Evolutionary conservation across 192 early-diverging fungal species (phyloP).

Genomic region (Dissophora globulifera): DNA sequence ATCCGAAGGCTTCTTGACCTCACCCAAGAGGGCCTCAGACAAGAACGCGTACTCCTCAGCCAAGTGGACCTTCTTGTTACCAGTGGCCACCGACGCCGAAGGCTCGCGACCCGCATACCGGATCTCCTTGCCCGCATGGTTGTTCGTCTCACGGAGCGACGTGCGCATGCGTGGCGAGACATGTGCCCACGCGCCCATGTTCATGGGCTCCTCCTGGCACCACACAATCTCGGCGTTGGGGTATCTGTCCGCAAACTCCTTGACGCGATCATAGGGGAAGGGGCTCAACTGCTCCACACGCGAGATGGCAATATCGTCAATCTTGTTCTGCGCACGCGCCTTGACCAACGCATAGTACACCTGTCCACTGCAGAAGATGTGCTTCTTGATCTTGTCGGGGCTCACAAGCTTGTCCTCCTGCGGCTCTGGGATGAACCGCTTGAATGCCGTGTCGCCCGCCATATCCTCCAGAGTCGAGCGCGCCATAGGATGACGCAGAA

Average conservation of each 20-base stretch:
- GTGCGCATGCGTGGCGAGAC: constrained; percentile 90
- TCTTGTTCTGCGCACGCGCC: constrained; percentile 92
- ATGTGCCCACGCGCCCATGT: constrained; percentile 92
- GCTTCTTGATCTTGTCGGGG: constrained; percentile 88
- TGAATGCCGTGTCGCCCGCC: constrained; percentile 83
- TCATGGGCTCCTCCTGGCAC: constrained; percentile 96
- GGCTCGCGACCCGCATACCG: constrained; percentile 84
- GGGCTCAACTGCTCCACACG: constrained; percentile 95
- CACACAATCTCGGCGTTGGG: constrained; percentile 92
- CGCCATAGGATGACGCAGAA: constrained; percentile 94
- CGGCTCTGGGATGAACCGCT: constrained; percentile 91
- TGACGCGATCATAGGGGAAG: constrained; percentile 94
- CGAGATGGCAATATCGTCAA: constrained; percentile 90
- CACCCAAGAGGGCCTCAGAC: constrained; percentile 76
- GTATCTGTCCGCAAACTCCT: constrained; percentile 89
- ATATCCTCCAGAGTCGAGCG: constrained; percentile 87
- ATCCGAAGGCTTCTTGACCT: constrained; percentile 71
- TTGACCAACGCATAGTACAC: constrained; percentile 94
- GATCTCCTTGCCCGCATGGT: constrained; percentile 66
- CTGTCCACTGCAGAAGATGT: constrained; percentile 96
- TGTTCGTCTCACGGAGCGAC: constrained; percentile 75
- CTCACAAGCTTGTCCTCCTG: constrained; percentile 81
- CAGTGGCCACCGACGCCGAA: constrained; percentile 91
- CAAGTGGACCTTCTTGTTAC: constrained; percentile 95
- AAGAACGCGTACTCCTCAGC: constrained; percentile 82